Evolutionary conservation across 768 basidiomycete genomes (phyloP), one percentile per base, ranked within the genome.

Genomic region (Leccinum incarnatum): DNA sequence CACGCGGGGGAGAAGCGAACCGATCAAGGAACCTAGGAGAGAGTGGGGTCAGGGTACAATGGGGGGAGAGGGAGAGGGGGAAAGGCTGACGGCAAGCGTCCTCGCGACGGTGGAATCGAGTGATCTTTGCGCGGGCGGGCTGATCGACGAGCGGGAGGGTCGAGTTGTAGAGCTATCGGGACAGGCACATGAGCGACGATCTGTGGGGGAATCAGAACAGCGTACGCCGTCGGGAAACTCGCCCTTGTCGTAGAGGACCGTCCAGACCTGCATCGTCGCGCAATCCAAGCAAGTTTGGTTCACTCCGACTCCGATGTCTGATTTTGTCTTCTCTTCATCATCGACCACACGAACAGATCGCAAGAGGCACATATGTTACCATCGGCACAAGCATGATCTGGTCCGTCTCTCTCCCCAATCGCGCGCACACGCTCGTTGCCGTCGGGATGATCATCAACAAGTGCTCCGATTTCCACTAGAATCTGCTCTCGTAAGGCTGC

Each of bases 401-500:
- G 89, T 89, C 58, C 50, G 60, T 51, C 52, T 23, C 2, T 5
- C 30, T 12, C 40, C 2, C 36, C n/a, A 4, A 40, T 40, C 5
- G 32, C 47, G 27, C 46, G 34, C 45, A 45, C 48, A 37, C 3
- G 50, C 37, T 40, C 37, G 6, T 9, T 17, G 68, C 78, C 53
- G 69, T 95, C 32, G 91, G 91, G 17, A 93, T 94, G 91, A 81
- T 96, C 55, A 75, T 97, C 47, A 93, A 96, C 74, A 80, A 78
- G 70, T 93, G 95, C 9, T 54, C 75, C 52, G 93, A 95, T 70
- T 95, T 92, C 29, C 79, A 87, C 67, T 64, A 75, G 17, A 75
- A 75, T 53, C 78, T 94, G 3, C 72, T 83, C 37, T 66, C 74
- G 10, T 93, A 87, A 69, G 93, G 93, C 1, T 48, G 89, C 70